Percentiles rank a stretch among this genome's conserved stretches.
These are phyloP conservation scores for Cercophora newfieldiana DNA, from an alignment of 495 filamentous ascomycete species.

Conservation along the genomic window DNA sequence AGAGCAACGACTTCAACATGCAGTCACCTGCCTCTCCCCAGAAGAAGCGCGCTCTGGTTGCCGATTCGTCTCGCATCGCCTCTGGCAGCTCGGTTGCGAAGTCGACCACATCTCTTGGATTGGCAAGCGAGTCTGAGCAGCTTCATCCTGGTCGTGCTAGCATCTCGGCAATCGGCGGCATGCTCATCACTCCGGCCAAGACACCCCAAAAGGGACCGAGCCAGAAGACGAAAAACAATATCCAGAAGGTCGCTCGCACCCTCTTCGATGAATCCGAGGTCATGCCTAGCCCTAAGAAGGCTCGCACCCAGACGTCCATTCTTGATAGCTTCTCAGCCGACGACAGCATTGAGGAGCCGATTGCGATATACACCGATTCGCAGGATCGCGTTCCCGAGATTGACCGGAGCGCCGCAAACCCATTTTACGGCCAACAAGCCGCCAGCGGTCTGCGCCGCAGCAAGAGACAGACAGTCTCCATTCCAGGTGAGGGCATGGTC, in stretches of 20 bases:
- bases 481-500: conserved; percentile 56
- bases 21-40: conserved; percentile 51
- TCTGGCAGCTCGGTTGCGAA: conserved; percentile 40
- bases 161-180: conserved; percentile 37
- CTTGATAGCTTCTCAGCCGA: conserved; percentile 70
- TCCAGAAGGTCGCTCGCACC: conserved; percentile 68
- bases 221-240: conserved; percentile 49
- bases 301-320: conserved; percentile 55
- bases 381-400: conserved; percentile 78
- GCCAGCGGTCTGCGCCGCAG: conserved; percentile 41
- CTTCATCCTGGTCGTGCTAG: conserved; percentile 5
- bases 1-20: conserved; percentile 28
- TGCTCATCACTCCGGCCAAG: conserved; percentile 88
- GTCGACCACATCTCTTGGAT: conserved; percentile 37
- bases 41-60: conserved; percentile 47
- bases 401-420: conserved; percentile 67
- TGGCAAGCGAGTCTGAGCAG: conserved; percentile 6
- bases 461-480: conserved; percentile 44
- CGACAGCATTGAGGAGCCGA: conserved; percentile 50
- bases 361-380: conserved; percentile 87
- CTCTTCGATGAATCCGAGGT: conserved; percentile 64
- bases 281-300: conserved; percentile 60
- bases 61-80: conserved; percentile 40
- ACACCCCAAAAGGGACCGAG: conserved; percentile 75
- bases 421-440: conserved; percentile 60